A percentile compares a stretch with the other conserved stretches of the same genome.
Evolutionary conservation across 2,329 filamentous ascomycete species (phyloP).

Genomic region (Nemania serpens): DNA sequence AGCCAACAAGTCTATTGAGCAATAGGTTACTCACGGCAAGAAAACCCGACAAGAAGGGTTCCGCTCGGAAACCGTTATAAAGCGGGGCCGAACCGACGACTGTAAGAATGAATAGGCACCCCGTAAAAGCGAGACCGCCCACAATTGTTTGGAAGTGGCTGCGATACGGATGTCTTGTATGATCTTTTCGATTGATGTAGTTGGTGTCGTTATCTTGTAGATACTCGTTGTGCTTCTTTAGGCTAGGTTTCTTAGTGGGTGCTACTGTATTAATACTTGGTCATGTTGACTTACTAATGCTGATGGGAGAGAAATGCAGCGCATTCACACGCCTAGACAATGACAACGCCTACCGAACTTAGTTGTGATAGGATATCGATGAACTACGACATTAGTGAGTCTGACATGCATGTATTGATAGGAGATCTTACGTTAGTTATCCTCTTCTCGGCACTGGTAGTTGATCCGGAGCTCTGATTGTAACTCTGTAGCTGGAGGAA

Average conservation of each 20-base stretch:
- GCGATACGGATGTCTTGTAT: slow-evolving; percentile 45
- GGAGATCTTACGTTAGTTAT: background rate
- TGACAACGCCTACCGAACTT: slow-evolving; percentile 43
- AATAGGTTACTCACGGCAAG: slow-evolving; percentile 41
- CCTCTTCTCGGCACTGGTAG: too few relatives aligned
- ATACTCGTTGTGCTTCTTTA: slow-evolving; percentile 26
- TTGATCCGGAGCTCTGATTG: background rate
- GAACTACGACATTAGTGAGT: slow-evolving; percentile 38
- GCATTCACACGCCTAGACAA: slow-evolving; percentile 50
- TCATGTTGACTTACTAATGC: slow-evolving; percentile 37
- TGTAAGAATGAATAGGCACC: slow-evolving; percentile 44
- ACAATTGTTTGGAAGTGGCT: slow-evolving; percentile 46
- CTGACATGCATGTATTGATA: background rate
- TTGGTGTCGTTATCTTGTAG: slow-evolving; percentile 33
- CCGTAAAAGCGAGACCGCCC: slow-evolving; percentile 43
- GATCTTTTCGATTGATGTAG: slow-evolving; percentile 37
- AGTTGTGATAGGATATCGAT: slow-evolving; percentile 46
- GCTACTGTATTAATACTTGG: slow-evolving; percentile 24
- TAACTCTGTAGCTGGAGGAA: slow-evolving; percentile 43
- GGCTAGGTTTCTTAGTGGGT: background rate
- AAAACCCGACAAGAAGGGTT: slow-evolving; percentile 46
- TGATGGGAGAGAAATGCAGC: slow-evolving; percentile 48
- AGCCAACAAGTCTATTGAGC: background rate
- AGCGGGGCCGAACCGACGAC: slow-evolving; percentile 43
- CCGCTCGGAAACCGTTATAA: slow-evolving; percentile 43